These are phyloP conservation scores for Croton setiger DNA, from an alignment of 441 rosid genomes.

Conservation along the genomic window DNA sequence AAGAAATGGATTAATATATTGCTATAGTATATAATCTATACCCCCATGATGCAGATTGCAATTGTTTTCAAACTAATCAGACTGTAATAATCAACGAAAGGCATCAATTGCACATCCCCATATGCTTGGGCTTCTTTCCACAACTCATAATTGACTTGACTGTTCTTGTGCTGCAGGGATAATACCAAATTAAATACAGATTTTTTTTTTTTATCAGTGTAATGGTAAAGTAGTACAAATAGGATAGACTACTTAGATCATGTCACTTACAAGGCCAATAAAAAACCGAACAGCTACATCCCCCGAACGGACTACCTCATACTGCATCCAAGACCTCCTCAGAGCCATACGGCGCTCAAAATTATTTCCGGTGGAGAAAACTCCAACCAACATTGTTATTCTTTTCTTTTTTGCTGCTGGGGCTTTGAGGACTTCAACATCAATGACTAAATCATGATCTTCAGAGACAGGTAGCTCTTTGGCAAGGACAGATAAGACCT, in stretches of 20 bases:
- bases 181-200: slow-evolving; percentile 13
- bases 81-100: slow-evolving; percentile 88
- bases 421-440: slow-evolving; percentile 68
- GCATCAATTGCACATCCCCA: slow-evolving; percentile 86
- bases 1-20: neutral
- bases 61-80: slow-evolving; percentile 78
- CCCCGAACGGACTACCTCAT: slow-evolving; percentile 63
- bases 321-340: slow-evolving; percentile 95
- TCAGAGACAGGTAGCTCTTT: slow-evolving; percentile 76
- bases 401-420: slow-evolving; percentile 43
- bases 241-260: neutral
- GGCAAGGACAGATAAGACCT: slow-evolving; percentile 57
- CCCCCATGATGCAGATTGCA: slow-evolving; percentile 88
- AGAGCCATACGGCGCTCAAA: slow-evolving; percentile 89
- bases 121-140: slow-evolving; percentile 91
- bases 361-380: slow-evolving; percentile 93
- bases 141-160: slow-evolving; percentile 67
- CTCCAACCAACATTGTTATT: slow-evolving; percentile 63
- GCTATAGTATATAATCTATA: slow-evolving; percentile 37
- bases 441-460: slow-evolving; percentile 52
- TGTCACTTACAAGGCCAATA: slow-evolving; percentile 78
- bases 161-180: slow-evolving; percentile 58
- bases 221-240: neutral
- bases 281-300: slow-evolving; percentile 85
- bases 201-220: neutral